These are phyloP conservation scores for Gypsophila paniculata DNA, from an alignment of 179 eudicot species.

Conservation along the genomic window DNA sequence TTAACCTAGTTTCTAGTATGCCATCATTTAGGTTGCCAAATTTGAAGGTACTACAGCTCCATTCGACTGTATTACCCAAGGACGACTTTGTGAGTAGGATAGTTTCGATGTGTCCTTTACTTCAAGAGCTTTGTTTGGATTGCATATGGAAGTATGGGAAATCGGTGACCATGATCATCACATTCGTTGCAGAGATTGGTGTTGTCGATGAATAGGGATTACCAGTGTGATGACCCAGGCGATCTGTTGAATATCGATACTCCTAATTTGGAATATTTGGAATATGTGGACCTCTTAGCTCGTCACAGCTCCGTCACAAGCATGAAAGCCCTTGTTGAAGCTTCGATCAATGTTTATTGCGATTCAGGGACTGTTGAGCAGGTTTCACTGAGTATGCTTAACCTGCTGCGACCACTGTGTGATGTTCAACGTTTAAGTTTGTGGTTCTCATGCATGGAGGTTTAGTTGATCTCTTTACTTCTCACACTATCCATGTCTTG, in stretches of 20 bases:
- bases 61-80: background rate
- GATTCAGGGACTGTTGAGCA: background rate
- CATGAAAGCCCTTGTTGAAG: background rate
- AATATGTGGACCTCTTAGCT: background rate
- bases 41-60: background rate
- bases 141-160: background rate
- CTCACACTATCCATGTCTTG: background rate
- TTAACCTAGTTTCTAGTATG: background rate
- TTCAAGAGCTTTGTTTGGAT: conserved; percentile 6
- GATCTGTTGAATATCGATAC: background rate
- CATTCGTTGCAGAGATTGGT: conserved; percentile 11
- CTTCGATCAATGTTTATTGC: background rate
- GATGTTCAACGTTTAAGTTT: conserved; percentile 1
- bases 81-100: conserved; percentile 2
- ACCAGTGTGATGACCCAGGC: background rate
- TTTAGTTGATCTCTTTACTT: background rate
- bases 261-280: background rate
- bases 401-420: background rate
- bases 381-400: background rate
- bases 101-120: conserved; percentile 11
- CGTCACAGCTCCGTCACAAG: background rate
- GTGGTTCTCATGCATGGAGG: background rate
- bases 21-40: conserved; percentile 5
- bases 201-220: background rate
- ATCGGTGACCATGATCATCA: background rate